Base-by-base conservation (phyloP, 2,329 filamentous ascomycete genomes). In the Chaetothyriales sp. region DNA sequence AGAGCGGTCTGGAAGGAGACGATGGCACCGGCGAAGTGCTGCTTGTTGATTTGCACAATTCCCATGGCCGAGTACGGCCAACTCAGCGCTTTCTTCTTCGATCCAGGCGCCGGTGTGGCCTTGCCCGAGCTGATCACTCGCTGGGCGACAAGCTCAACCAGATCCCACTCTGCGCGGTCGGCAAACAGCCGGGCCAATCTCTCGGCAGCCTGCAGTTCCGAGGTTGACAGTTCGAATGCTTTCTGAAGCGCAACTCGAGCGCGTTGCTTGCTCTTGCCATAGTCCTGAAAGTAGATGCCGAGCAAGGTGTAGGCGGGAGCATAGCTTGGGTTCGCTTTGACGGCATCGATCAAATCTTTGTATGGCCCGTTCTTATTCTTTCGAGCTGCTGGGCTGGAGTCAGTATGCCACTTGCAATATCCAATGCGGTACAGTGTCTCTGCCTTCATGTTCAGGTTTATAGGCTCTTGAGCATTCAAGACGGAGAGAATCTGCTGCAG, bases 31-130 rank as follows among this genome's bases (percentile, higher is more conserved):
- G 81, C 73, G 60, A 90, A 96, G 53, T 94, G 87, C 63, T 93
- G 87, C 64, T 87, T 92, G 68, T 94, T 95, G 64, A 96, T 77
- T 65, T 96, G 87, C 1, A 94, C 90, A 15, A 95, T 87, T 22
- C 93, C 92, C 1, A 98, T 73, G 0, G 92, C 90, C 2, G 90
- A 87, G 64, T 88, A 94, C 1, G 92, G 92, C 92, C 92, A 98
- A 68, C 89, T 95, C 56, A 93, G 81, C 1, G 88, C 87, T 66
- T 86, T 90, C 60, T 85, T 83, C 73, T 93, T 95, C 1, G 90
- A 95, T 1, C 93, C 92, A 8, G 92, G 90, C 1, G 89, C 81
- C 20, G 88, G 86, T 58, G 84, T 84, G 43, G 90, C 86, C 66
- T 88, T 92, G 49, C 92, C 92, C n/a, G 90, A 95, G 55, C 95